Percentiles rank a stretch among this genome's conserved stretches.
These are phyloP conservation scores for Oidiodendron maius DNA, from an alignment of 495 filamentous ascomycete genomes.

Conservation along the genomic window DNA sequence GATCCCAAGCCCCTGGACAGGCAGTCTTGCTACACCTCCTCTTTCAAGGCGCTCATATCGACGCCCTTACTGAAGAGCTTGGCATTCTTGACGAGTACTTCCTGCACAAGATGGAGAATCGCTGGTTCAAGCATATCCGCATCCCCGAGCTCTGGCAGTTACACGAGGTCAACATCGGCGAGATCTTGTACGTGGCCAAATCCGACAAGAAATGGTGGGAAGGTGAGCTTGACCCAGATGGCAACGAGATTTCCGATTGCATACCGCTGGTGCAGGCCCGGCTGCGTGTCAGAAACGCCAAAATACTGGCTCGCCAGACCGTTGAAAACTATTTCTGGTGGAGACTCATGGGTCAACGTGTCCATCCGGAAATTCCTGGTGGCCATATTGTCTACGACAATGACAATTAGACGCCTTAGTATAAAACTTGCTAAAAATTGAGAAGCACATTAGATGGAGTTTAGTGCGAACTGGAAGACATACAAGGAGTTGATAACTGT, in stretches of 20 bases:
- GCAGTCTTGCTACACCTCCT: neutral
- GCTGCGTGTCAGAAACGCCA: neutral
- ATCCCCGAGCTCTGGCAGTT: neutral
- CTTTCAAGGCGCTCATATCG: neutral
- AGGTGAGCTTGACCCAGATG: neutral
- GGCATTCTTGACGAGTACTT: neutral
- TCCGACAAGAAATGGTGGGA: neutral
- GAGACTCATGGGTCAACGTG: neutral
- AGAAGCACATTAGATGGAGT: no score
- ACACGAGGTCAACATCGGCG: neutral
- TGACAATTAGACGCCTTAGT: no score
- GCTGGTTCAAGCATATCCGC: neutral
- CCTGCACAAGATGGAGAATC: neutral
- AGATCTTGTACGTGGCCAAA: neutral
- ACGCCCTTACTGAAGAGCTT: neutral
- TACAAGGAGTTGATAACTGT: no score
- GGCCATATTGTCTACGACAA: no score
- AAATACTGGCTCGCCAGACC: neutral
- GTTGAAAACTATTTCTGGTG: slow-evolving; percentile 11
- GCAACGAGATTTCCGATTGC: neutral
- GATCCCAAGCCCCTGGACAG: neutral
- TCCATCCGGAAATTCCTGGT: neutral
- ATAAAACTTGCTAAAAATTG: no score
- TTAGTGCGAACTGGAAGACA: no score
- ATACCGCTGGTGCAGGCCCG: neutral